Percentiles rank a stretch among this genome's conserved stretches.
These are phyloP conservation scores for Linderniella brevidens DNA, from an alignment of 257 asterid genomes.

Conservation along the genomic window DNA sequence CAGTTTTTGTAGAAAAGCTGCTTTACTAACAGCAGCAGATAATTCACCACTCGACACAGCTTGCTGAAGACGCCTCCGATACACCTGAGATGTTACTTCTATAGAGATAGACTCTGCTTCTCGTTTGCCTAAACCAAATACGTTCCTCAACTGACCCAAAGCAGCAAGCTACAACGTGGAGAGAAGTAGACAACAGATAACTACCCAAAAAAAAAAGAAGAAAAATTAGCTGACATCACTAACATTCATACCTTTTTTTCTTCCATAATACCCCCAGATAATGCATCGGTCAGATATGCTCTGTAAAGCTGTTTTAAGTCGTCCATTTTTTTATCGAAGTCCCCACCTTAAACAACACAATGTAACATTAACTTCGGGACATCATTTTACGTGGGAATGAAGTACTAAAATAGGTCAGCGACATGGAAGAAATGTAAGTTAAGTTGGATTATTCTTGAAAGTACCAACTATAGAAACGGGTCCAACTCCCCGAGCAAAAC, in stretches of 20 bases:
- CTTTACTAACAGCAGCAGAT: constrained; percentile 72
- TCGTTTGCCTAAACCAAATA: constrained; percentile 78
- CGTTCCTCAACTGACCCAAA: constrained; percentile 66
- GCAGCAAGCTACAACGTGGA: constrained; percentile 48
- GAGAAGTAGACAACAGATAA: not conserved
- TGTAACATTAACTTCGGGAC: not conserved
- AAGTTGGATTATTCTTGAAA: not conserved
- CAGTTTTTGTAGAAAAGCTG: constrained; percentile 80
- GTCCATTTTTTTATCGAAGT: constrained; percentile 58
- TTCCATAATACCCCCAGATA: constrained; percentile 76
- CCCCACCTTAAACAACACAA: constrained; percentile 47
- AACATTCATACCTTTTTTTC: constrained; percentile 54
- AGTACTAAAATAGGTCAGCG: not conserved
- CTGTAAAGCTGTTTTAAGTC: constrained; percentile 76
- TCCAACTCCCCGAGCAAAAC: constrained; percentile 79
- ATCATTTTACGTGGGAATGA: constrained; percentile 8
- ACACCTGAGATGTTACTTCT: constrained; percentile 67
- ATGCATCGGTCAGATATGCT: constrained; percentile 54
- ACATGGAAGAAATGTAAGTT: constrained; percentile 4
- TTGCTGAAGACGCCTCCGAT: constrained; percentile 81
- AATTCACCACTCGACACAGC: constrained; percentile 84
- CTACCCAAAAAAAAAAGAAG: constrained; percentile 2
- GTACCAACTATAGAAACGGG: constrained; percentile 67
- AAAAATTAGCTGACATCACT: constrained; percentile 1
- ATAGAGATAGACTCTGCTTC: constrained; percentile 72